Evolutionary conservation across 1,139 yeast genomes (phyloP).

Genomic region (Candida tropicalis): DNA sequence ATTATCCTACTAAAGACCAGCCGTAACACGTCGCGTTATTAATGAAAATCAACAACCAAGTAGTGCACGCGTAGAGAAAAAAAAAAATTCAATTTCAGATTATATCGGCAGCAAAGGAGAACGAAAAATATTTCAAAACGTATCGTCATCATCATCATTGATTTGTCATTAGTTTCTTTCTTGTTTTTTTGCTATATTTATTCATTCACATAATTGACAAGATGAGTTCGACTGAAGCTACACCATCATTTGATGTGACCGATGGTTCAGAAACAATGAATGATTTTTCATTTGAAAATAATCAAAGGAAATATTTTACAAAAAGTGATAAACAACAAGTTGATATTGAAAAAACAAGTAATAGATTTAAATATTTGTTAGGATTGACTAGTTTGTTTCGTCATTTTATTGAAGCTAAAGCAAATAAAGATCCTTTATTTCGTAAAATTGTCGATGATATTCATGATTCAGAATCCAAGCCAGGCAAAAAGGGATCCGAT

Average conservation of each 20-base stretch:
- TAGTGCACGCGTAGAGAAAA: neutral
- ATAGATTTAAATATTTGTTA: constrained; percentile 64
- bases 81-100: neutral
- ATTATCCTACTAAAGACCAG: no score
- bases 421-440: constrained; percentile 62
- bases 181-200: neutral
- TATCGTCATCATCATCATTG: neutral
- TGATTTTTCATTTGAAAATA: constrained; percentile 19
- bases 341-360: constrained; percentile 56
- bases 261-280: constrained; percentile 14
- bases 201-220: neutral
- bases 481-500: constrained; percentile 15
- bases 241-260: constrained; percentile 24
- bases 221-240: constrained; percentile 13
- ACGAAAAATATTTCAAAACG: neutral
- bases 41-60: no score
- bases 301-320: constrained; percentile 42
- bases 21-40: no score
- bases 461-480: constrained; percentile 28
- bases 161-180: neutral
- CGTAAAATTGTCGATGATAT: constrained; percentile 48
- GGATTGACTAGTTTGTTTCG: constrained; percentile 69
- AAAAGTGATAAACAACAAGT: constrained; percentile 49
- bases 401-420: constrained; percentile 69
- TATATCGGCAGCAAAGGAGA: neutral